Base-by-base conservation (phyloP, 768 basidiomycete genomes). In the Ramaria sp. region DNA sequence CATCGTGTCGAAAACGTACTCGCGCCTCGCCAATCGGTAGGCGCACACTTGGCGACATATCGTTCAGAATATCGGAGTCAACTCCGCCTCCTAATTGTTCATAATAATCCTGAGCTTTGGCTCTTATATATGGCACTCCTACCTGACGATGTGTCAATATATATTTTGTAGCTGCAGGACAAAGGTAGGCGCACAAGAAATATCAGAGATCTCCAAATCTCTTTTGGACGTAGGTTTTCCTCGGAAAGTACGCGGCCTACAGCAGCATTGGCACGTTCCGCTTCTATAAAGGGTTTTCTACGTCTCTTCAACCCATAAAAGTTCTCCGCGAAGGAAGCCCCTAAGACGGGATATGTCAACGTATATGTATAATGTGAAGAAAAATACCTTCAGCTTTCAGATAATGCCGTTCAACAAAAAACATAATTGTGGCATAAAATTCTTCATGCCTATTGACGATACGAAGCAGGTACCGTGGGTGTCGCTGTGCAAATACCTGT, bases 371-470 rank as follows among this genome's bases (percentile, higher is more conserved):
- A 24, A 45, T 43, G 24, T n/a, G 48, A 50, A 32, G n/a, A 16
- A 18, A 27, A 10, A 47, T 13, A 55, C 53, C 44, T 45, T 42
- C 22, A n/a, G 50, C 86, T 58, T 78, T 79, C 54, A 99, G 82
- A 68, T 96, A 94, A 70, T 95, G 83, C 15, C 83, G 74, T 70
- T 99, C 96, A 16, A 98, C 84, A 55, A 92, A 75, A 52, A 94
- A 70, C 84, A 98, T 89, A 58, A 95, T 73, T 13, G 78, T 60
- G 0, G 93, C 88, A 62, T 96, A 98, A 67, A 96, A 90, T 66
- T 97, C 94, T 66, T 99, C 96, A 72, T 99, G 96, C 30, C 82
- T 73, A 67, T 98, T 97, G 15, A 96, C 89, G 51, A 98, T 74
- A 16, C 84, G 82, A 41, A 99, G 70, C 28, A 98, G 77, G 67